A percentile compares a stretch with the other conserved stretches of the same genome.
phyloP scores from a whole-genome alignment of 148 eudicot genomes.

The Rhododendron simsii region DNA sequence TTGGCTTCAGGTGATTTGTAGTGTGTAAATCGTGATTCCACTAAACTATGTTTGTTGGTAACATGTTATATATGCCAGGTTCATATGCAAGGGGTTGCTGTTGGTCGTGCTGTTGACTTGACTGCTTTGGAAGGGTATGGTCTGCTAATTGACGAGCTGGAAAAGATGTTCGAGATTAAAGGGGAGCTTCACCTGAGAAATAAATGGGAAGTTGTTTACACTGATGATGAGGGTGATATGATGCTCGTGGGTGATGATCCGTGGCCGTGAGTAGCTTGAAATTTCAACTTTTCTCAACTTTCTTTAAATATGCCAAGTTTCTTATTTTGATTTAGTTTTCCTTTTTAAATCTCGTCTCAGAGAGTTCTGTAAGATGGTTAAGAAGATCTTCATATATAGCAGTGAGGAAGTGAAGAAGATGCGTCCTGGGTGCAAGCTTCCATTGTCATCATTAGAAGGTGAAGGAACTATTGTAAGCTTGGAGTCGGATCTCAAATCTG shows the following conservation, averaged over 20 bases:
- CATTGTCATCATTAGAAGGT: conserved; percentile 34
- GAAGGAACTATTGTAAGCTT: conserved; percentile 35
- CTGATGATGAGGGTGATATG: conserved; percentile 93
- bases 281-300: neutral
- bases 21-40: neutral
- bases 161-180: conserved; percentile 73
- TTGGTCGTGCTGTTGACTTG: conserved; percentile 93
- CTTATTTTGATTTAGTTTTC: neutral
- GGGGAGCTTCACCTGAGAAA: conserved; percentile 57
- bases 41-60: neutral
- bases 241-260: conserved; percentile 95
- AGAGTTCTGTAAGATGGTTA: conserved; percentile 77
- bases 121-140: conserved; percentile 48
- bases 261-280: conserved; percentile 70
- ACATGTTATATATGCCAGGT: conserved; percentile 38
- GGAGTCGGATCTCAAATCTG: conserved; percentile 41
- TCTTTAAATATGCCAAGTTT: neutral
- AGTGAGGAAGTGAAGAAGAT: conserved; percentile 78
- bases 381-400: conserved; percentile 63
- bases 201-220: conserved; percentile 75
- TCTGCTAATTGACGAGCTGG: conserved; percentile 64
- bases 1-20: neutral
- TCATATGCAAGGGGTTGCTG: conserved; percentile 94
- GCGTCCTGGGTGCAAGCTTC: conserved; percentile 40
- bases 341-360: conserved; percentile 27